These are phyloP conservation scores for Lenzites betulinus DNA, from an alignment of 768 basidiomycete genomes.

Conservation along the genomic window DNA sequence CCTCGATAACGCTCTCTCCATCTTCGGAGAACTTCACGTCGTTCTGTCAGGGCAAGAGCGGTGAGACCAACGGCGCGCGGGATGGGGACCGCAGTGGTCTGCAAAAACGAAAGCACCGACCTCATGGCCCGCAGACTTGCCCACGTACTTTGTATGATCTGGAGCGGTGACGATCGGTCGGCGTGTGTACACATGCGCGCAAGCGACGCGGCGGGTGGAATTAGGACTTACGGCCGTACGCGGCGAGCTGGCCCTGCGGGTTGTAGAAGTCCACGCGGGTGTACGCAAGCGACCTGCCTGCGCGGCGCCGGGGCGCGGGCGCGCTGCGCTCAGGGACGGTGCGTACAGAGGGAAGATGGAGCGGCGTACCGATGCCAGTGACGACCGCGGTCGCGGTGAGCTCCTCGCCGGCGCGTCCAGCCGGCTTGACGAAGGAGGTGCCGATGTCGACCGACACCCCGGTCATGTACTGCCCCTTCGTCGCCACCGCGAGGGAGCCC, in stretches of 20 bases:
- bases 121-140: conserved; percentile 55
- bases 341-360: background rate
- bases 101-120: conserved; percentile 30
- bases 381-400: conserved; percentile 65
- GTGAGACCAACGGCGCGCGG: background rate
- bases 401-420: conserved; percentile 68
- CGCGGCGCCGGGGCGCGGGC: background rate
- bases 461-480: conserved; percentile 83
- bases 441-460: conserved; percentile 84
- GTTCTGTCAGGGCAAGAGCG: conserved; percentile 43
- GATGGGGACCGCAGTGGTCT: background rate
- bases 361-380: conserved; percentile 64
- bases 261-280: conserved; percentile 78
- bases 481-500: conserved; percentile 81
- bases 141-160: conserved; percentile 89
- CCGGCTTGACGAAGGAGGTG: conserved; percentile 76
- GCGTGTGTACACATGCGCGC: conserved; percentile 5
- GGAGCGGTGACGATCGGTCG: conserved; percentile 3
- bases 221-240: conserved; percentile 70
- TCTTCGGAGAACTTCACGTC: conserved; percentile 81
- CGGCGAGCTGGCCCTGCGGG: conserved; percentile 66
- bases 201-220: background rate
- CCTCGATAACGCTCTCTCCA: conserved; percentile 70
- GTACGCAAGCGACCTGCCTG: conserved; percentile 80
- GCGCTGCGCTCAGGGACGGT: background rate